Base-by-base conservation (phyloP, 768 basidiomycete genomes). In the Hypholoma fasciculare region DNA sequence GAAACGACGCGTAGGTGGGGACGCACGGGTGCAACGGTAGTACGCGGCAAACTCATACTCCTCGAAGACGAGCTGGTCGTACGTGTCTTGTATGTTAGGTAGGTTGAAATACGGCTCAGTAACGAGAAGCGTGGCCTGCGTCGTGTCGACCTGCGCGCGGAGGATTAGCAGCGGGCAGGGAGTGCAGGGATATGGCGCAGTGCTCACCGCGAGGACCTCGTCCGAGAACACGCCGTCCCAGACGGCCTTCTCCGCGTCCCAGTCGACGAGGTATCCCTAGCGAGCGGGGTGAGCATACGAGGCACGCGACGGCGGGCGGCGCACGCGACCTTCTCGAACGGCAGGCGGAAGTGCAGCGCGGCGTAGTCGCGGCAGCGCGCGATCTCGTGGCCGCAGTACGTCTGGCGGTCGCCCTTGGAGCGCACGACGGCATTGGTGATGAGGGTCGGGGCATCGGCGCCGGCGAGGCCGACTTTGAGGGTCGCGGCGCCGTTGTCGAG, bases 21-120 rank as follows among this genome's bases (percentile, higher is more conserved):
- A 78, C 90, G 69, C 73, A 96, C 96, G 89, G 53, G 93, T 85
- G 67, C 86, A 87, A 27, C 94, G 83, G 67, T 84, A 79, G 70
- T 92, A 94, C 48, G 91, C 86, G 48, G 82, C 78, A 69, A 96
- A 97, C 65, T 96, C 95, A 75, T 95, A 98, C 74, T 98, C 94
- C 70, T 98, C 96, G 66, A 97, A 98, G 2, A 96, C 80, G 69
- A 98, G 90, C 72, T 98, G 94, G 69, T 98, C 96, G 66, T 96
- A 95, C 36, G 92, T 82, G 26, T 94, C 92, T 73, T 94, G 92
- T 12, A 97, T 84, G 67, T 93, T 94, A 23, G 93, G 91, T 8
- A 96, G 77, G 74, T 98, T 95, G 81, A 96, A 92, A 69, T 92
- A 93, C 5, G 96, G 94, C 73, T 98, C 96, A 5, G 96, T 97